Base-by-base conservation (phyloP, 2,329 filamentous ascomycete genomes). In the Ascocoryne sarcoides region DNA sequence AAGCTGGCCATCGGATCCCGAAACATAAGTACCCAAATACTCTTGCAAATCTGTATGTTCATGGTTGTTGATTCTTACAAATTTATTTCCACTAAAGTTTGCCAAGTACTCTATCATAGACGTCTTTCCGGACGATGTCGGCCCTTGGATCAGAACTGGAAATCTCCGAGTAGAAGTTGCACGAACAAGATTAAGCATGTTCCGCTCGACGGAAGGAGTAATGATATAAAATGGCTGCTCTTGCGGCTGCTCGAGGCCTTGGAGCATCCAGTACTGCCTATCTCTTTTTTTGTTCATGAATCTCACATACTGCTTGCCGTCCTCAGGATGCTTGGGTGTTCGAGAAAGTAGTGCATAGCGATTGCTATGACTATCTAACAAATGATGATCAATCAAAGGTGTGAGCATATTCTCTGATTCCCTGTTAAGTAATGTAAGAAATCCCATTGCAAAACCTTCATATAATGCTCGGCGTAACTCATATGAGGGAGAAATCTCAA, bases 51-150 rank as follows among this genome's bases (percentile, higher is more conserved):
- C 92, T 0, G 92, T 98, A 57, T 98, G 92, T 59, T 99, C 93
- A 62, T 99, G 92, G 53, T 99, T 99, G 65, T 99, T 99, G 69
- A 99, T 98, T 45, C 92, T 79, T 32, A 98, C 88, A 58, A 96
- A 98, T 57, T 85, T 92, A 60, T 99, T 95, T 3, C 93, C 92
- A 20, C 88, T 96, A 40, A 85, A 83, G 56, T 94, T 92, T n/a
- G 93, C 90, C 28, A 99, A 73, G 59, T 95, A 95, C 62, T 96
- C 90, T 31, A 98, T 94, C 92, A 99, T 98, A 62, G 90, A 96
- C 0, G 92, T 99, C 64, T 99, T 99, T 49, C 92, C 92, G 10
- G 90, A 85, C 4, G 93, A 98, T 0, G 92, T 99, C 10, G 93
- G 92, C 3, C 92, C 92, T 62, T 99, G 92, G 15, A 99, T 84